Evolutionary conservation across 164 flowering plant genomes (phyloP), one percentile per base, ranked within the genome.

Genomic region (Vitis rotundifolia): DNA sequence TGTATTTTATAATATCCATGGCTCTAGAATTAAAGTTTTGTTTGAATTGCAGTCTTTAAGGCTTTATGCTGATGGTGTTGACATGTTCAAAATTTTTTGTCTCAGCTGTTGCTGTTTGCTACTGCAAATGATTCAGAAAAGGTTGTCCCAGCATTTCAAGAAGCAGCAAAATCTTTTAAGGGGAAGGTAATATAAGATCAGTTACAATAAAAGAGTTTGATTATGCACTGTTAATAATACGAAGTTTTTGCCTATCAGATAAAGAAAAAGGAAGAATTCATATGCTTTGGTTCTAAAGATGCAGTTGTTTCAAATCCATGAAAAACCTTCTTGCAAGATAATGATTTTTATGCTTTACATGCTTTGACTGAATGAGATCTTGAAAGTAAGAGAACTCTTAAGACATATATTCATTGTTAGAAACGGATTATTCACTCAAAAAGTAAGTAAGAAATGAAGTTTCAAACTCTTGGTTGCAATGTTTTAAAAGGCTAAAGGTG

Each of bases 101-200:
- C 50, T 64, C 85, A 95, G 99, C 50, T 95, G 72, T 67, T 95
- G 81, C 82, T 95, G 51, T 95, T 95, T 86, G 90, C 92, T 49
- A 73, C 82, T 63, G 78, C 88, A 72, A 91, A 85, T 16, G 88
- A 80, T 70, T 77, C 94, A 14, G 87, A 80, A 72, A 87, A 84
- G 74, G 66, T 83, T 69, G 5, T 91, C n/a, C 90, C 91, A 66
- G 64, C 68, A 68, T 91, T 91, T 71, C 79, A 83, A 73, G 95
- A 90, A 69, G 93, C 95, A 26, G 97, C 99, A 63, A 93, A 87
- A 69, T 54, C 66, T 72, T 93, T 95, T 78, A 95, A 95, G 84
- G 98, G 97, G 78, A 90, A 93, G 97, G 99, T 95, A 81, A 61
- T 69, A 0, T 18, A 48, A 49, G 18, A 29, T 48, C 26, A 26